Base-by-base conservation (phyloP, 768 basidiomycete genomes). In the Rhodotorula sphaerocarpa region DNA sequence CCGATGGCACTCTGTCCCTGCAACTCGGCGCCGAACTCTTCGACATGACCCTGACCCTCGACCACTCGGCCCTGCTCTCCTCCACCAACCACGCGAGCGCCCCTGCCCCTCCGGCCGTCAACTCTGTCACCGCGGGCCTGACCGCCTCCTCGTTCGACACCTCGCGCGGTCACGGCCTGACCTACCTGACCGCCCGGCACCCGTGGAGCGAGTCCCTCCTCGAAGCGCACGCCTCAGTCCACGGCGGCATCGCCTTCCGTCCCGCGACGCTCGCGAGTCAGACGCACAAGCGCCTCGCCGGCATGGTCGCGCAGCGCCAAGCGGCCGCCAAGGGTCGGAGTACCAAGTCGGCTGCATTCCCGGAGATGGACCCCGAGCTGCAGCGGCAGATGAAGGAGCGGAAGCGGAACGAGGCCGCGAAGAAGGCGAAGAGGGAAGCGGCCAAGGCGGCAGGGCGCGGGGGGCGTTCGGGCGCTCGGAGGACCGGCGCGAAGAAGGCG, bases 11-110 rank as follows among this genome's bases (percentile, higher is more conserved):
- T 20, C 77, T 90, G 59, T 92, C 90, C 70, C 81, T 99, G 34
- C 86, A 88, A 66, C 78, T 99, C 58, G 95, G 95, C 46, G 87
- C 88, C 74, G 93, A 97, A 72, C 79, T 95, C 7, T 97, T 92
- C 76, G 91, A 96, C 77, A 84, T 97, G 54, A 84, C 82, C 55
- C 82, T 86, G 74, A 83, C 82, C 63, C 78, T 88, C 61, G 88
- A 91, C 72, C 85, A 82, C 23, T 87, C 88, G 25, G 87, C 83
- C 46, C 81, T 47, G 31, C 33, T 65, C 34, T 33, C 59, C 73
- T 31, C 50, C 11, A 14, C 50, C 10, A 30, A 14, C 50, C 14
- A 31, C 11, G 2, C 34, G 10, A n/a, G 82, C 59, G 72, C 82
- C 61, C 73, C 84, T 56, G 81, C 86, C 60, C 79, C 84, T 65